Evolutionary conservation across 106 monocot genomes (phyloP).

Genomic region (Amphibolis antarctica): DNA sequence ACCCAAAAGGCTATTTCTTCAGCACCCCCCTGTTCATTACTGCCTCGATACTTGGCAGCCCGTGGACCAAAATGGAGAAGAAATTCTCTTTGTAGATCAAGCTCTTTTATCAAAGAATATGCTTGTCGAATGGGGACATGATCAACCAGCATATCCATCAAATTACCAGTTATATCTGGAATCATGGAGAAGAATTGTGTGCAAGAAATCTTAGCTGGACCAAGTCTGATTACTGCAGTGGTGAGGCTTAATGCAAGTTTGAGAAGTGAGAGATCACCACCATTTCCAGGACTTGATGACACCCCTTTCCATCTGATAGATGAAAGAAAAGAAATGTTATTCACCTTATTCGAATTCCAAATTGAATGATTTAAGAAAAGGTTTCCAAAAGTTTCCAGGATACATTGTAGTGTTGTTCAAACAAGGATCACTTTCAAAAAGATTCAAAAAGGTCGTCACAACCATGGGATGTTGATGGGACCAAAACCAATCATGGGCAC

Average conservation of each 20-base stretch:
- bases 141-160: constrained; percentile 87
- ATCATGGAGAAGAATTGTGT: constrained; percentile 69
- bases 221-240: constrained; percentile 73
- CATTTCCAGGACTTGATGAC: constrained; percentile 27
- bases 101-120: constrained; percentile 70
- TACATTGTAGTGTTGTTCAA: constrained; percentile 56
- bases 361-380: constrained; percentile 6
- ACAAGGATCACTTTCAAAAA: constrained; percentile 55
- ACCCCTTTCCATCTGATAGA: constrained; percentile 48
- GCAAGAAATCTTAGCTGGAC: constrained; percentile 73
- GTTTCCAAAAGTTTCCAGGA: neutral
- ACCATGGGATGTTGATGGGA: constrained; percentile 58
- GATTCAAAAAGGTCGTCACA: constrained; percentile 63
- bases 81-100: constrained; percentile 79
- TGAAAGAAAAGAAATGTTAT: constrained; percentile 1
- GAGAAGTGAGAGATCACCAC: constrained; percentile 49
- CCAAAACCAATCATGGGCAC: constrained; percentile 79
- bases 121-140: constrained; percentile 65
- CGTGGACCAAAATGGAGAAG: constrained; percentile 87
- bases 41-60: constrained; percentile 44
- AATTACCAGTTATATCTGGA: constrained; percentile 69
- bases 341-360: neutral
- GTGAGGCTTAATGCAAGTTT: constrained; percentile 83
- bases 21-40: constrained; percentile 30
- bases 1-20: constrained; percentile 94